phyloP scores from a whole-genome alignment of 2,329 filamentous ascomycete species.

The Pseudodiploospora longispora region DNA sequence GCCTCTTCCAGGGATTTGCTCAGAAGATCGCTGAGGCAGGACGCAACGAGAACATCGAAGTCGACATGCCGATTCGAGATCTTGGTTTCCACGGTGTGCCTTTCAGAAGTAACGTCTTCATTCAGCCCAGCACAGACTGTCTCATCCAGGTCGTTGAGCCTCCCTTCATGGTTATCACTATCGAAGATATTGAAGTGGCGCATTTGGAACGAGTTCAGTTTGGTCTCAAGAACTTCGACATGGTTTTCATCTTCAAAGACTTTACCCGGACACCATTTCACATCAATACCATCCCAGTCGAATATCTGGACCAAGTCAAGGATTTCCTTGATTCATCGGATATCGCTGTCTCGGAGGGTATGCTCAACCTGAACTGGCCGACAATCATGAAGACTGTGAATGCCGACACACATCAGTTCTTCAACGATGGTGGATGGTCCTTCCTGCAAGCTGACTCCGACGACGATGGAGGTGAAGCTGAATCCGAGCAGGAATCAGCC shows the following conservation, averaged over 20 bases:
- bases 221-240: slow-evolving; percentile 96
- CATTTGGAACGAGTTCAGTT: slow-evolving; percentile 95
- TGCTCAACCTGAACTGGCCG: slow-evolving; percentile 95
- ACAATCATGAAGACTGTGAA: slow-evolving; percentile 99
- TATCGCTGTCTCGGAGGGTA: slow-evolving; percentile 88
- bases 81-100: slow-evolving; percentile 96
- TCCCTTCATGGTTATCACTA: slow-evolving; percentile 89
- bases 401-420: slow-evolving; percentile 89
- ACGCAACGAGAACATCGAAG: slow-evolving; percentile 80
- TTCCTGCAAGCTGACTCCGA: slow-evolving; percentile 87
- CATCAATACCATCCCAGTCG: slow-evolving; percentile 96
- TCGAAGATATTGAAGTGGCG: slow-evolving; percentile 92
- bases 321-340: slow-evolving; percentile 96
- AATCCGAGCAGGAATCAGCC: slow-evolving; percentile 82
- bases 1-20: slow-evolving; percentile 90
- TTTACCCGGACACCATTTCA: slow-evolving; percentile 85
- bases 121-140: slow-evolving; percentile 94
- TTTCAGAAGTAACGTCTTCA: slow-evolving; percentile 88
- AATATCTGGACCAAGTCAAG: slow-evolving; percentile 89
- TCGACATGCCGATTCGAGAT: slow-evolving; percentile 94
- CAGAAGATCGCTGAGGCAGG: slow-evolving; percentile 97
- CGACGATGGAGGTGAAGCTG: slow-evolving; percentile 66
- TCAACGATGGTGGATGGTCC: slow-evolving; percentile 88
- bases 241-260: slow-evolving; percentile 98
- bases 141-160: slow-evolving; percentile 95